These are phyloP conservation scores for Aspergillus egyptiacus DNA, from an alignment of 495 filamentous ascomycete genomes.

Conservation along the genomic window DNA sequence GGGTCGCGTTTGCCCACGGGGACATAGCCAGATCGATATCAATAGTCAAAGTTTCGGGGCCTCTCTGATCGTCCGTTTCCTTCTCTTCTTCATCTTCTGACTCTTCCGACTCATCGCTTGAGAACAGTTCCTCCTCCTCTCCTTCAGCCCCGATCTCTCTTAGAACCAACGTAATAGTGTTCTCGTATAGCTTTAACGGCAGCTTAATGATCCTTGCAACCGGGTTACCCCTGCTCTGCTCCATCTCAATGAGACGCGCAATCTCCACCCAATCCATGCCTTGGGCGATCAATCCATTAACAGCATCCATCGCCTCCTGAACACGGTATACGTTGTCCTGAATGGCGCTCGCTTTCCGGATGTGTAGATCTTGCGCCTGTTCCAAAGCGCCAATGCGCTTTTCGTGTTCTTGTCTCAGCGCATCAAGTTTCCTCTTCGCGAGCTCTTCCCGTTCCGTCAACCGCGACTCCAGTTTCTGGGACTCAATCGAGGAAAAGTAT, in stretches of 20 bases:
- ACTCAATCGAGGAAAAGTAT: slow-evolving; percentile 94
- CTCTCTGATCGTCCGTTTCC: slow-evolving; percentile 31
- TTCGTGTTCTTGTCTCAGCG: slow-evolving; percentile 72
- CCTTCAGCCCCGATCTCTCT: slow-evolving; percentile 59
- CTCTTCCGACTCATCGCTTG: slow-evolving; percentile 57
- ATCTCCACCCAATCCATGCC: slow-evolving; percentile 98
- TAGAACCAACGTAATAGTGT: slow-evolving; percentile 75
- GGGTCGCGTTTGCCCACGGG: slow-evolving; percentile 80
- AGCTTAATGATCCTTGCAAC: slow-evolving; percentile 84
- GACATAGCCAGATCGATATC: slow-evolving; percentile 80
- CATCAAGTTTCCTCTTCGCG: slow-evolving; percentile 76
- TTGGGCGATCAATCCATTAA: slow-evolving; percentile 82
- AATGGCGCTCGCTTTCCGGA: slow-evolving; percentile 84
- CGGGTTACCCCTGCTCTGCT: slow-evolving; percentile 71
- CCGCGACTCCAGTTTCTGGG: slow-evolving; percentile 80
- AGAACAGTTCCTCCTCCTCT: slow-evolving; percentile 46
- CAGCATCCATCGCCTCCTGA: slow-evolving; percentile 82
- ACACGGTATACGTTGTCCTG: slow-evolving; percentile 84
- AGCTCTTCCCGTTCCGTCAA: slow-evolving; percentile 73
- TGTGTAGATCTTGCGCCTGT: slow-evolving; percentile 70
- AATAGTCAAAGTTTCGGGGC: slow-evolving; percentile 48
- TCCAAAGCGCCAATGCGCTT: slow-evolving; percentile 79
- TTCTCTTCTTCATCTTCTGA: slow-evolving; percentile 48
- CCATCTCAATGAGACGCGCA: slow-evolving; percentile 76
- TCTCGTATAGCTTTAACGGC: slow-evolving; percentile 83